Conservation (phyloP, 352 stramenopile genomes). For the Phytophthora pistaciae region DNA sequence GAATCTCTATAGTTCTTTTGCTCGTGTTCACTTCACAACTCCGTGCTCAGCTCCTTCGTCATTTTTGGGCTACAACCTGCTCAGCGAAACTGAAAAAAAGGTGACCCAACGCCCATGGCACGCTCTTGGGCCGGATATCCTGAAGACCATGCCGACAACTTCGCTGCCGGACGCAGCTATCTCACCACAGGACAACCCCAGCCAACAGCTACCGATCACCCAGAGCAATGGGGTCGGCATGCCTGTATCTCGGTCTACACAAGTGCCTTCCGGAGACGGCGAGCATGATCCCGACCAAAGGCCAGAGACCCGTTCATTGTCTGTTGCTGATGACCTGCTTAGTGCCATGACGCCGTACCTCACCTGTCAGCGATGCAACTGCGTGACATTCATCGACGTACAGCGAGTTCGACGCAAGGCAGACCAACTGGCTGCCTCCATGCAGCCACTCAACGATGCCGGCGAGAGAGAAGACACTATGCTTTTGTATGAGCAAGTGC, state of each 20-base stretch:
- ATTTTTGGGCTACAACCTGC: constrained; percentile 5
- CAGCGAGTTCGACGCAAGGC: constrained; percentile 48
- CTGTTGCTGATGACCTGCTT: constrained; percentile 24
- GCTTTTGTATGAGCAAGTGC: constrained; percentile 63
- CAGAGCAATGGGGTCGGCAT: not conserved
- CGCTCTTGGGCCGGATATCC: not conserved
- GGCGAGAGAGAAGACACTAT: constrained; percentile 24
- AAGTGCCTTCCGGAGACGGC: not conserved
- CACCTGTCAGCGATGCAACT: constrained; percentile 84
- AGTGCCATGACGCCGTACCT: constrained; percentile 72
- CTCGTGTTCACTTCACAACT: not conserved
- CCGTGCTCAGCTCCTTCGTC: not conserved
- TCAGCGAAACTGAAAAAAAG: constrained; percentile 13
- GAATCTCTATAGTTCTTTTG: constrained; percentile 6
- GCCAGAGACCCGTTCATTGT: not conserved
- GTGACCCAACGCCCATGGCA: constrained; percentile 8
- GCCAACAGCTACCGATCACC: not conserved
- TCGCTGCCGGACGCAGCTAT: constrained; percentile 3
- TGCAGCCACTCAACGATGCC: not conserved
- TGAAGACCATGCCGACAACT: constrained; percentile 16
- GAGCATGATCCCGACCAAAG: constrained; percentile 2
- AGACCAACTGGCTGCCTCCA: constrained; percentile 18
- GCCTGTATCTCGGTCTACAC: not conserved
- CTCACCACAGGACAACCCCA: constrained; percentile 1
- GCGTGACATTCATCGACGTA: constrained; percentile 79